A percentile compares a stretch with the other conserved stretches of the same genome.
These are phyloP conservation scores for Trichoderma erinaceum DNA, from an alignment of 495 filamentous ascomycete species.

Conservation along the genomic window DNA sequence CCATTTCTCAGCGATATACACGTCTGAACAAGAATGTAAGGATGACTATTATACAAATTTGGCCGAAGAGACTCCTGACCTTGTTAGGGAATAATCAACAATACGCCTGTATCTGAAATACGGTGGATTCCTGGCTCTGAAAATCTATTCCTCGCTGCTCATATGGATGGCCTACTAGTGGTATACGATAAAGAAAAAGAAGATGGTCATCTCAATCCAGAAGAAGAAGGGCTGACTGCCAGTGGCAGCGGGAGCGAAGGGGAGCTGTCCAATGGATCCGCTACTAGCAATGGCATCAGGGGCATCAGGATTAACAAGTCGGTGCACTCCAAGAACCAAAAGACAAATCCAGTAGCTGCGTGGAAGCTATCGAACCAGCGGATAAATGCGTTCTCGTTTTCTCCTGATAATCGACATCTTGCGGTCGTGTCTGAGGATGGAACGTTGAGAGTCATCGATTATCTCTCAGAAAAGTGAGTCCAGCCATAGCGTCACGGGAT, in stretches of 20 bases:
- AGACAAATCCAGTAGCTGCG: slow-evolving; percentile 80
- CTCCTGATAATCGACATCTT: slow-evolving; percentile 77
- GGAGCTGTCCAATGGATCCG: slow-evolving; percentile 34
- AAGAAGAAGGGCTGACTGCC: slow-evolving; percentile 29
- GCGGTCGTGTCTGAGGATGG: slow-evolving; percentile 92
- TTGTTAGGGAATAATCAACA: slow-evolving; percentile 71
- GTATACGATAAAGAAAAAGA: slow-evolving; percentile 99
- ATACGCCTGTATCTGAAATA: slow-evolving; percentile 77
- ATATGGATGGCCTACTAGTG: slow-evolving; percentile 87
- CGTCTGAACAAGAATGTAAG: slow-evolving; percentile 90
- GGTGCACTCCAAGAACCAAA: slow-evolving; percentile 86
- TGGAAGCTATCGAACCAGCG: slow-evolving; percentile 88
- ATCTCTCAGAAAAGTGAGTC: slow-evolving; percentile 78
- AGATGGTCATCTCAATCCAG: slow-evolving; percentile 57
- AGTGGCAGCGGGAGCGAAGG: slow-evolving; percentile 29
- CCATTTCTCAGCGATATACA: slow-evolving; percentile 91
- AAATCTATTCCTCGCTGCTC: slow-evolving; percentile 84
- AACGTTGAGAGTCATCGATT: slow-evolving; percentile 81
- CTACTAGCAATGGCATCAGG: slow-evolving; percentile 37
- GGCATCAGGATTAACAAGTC: slow-evolving; percentile 70
- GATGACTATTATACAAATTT: neutral
- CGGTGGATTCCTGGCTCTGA: slow-evolving; percentile 93
- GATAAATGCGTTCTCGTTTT: slow-evolving; percentile 85
- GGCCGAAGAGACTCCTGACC: neutral
- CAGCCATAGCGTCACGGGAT: neutral